Evolutionary conservation across 1,284 basidiomycete genomes (phyloP).

Genomic region (Fomes fomentarius): DNA sequence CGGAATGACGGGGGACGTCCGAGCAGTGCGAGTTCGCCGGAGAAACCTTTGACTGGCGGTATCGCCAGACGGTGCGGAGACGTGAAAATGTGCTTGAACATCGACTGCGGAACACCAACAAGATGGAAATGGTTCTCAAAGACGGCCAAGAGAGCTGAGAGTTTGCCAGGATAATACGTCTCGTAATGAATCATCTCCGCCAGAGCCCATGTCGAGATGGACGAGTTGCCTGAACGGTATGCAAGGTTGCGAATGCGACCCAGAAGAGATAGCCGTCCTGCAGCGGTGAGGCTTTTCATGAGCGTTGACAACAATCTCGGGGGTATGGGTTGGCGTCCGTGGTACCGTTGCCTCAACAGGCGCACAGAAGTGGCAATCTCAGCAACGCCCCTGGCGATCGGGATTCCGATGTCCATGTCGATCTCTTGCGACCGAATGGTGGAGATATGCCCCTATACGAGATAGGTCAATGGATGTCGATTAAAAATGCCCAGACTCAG

Average conservation of each 20-base stretch:
- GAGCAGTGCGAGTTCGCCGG: not conserved
- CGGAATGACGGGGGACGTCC: constrained; percentile 4
- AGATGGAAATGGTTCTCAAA: constrained; percentile 39
- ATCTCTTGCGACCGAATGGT: not conserved
- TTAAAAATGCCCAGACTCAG: too few species aligned
- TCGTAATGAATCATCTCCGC: constrained; percentile 41
- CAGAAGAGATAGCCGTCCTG: constrained; percentile 9
- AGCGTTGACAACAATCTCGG: not conserved
- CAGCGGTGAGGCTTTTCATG: not conserved
- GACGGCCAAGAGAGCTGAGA: not conserved
- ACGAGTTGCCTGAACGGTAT: constrained; percentile 12
- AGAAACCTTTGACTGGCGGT: not conserved
- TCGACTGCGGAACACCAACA: constrained; percentile 36
- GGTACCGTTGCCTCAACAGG: constrained; percentile 1
- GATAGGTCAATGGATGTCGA: too few species aligned
- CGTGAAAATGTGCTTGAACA: not conserved
- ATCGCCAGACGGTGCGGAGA: not conserved
- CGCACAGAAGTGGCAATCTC: not conserved
- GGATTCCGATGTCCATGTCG: too few species aligned
- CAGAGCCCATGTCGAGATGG: constrained; percentile 36
- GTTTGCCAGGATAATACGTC: constrained; percentile 22
- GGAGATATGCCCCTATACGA: not conserved
- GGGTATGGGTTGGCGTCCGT: not conserved
- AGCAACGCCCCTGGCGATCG: not conserved
- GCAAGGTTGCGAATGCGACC: constrained; percentile 24